A percentile compares a stretch with the other conserved stretches of the same genome.
Conservation (phyloP, 2,329 filamentous ascomycete genomes). For the Neonectria sp. region DNA sequence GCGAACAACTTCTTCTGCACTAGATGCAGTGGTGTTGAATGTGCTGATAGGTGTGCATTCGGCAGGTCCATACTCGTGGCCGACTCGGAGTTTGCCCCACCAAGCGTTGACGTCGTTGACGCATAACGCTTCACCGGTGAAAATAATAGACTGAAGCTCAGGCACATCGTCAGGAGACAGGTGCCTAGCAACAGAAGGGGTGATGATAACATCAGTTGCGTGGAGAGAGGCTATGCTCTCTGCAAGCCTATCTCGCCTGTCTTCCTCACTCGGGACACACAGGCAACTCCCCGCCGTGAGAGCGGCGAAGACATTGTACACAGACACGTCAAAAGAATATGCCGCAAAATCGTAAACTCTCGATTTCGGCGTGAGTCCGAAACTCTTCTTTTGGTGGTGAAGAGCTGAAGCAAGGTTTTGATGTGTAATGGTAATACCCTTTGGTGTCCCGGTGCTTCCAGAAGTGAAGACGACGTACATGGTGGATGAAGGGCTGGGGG, state of each 20-base stretch:
- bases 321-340: constrained; percentile 57
- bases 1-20: not conserved
- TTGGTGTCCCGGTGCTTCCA: not conserved
- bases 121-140: not conserved
- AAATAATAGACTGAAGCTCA: not conserved
- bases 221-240: not conserved
- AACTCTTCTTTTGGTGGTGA: not conserved
- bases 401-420: constrained; percentile 16
- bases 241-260: constrained; percentile 42
- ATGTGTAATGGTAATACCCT: constrained; percentile 52
- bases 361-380: constrained; percentile 11
- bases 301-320: constrained; percentile 55
- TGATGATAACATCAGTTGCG: not conserved
- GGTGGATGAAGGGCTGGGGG: not conserved
- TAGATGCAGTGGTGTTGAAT: not conserved
- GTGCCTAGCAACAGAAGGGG: not conserved
- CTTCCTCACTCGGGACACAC: constrained; percentile 56
- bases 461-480: not conserved
- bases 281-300: constrained; percentile 57
- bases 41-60: constrained; percentile 25
- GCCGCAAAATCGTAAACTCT: constrained; percentile 46
- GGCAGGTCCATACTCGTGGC: constrained; percentile 24
- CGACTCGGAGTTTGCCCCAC: constrained; percentile 50
- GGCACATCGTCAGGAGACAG: not conserved
- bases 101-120: constrained; percentile 30